phyloP scores from a whole-genome alignment of 192 early-diverging fungal species.

The Spizellomyces sp. region DNA sequence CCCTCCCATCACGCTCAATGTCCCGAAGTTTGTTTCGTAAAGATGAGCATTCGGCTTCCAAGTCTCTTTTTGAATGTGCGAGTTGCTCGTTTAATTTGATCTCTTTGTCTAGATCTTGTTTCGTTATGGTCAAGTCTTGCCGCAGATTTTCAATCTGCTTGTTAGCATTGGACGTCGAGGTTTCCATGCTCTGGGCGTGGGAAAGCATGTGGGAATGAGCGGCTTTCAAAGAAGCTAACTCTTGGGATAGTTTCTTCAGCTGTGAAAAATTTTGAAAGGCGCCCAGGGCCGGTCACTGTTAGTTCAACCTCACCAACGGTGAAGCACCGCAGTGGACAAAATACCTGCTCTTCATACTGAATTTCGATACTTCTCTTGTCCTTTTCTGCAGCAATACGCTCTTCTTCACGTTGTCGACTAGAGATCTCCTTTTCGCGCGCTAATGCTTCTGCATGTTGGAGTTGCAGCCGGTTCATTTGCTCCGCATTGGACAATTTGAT shows the following conservation, averaged over 20 bases:
- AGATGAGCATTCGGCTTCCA: constrained; percentile 20
- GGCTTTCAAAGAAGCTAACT: constrained; percentile 31
- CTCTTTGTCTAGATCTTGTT: constrained; percentile 30
- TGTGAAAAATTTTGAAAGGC: constrained; percentile 10
- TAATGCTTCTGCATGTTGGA: constrained; percentile 37
- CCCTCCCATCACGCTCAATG: constrained; percentile 18
- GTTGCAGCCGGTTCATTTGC: constrained; percentile 30
- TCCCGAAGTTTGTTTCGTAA: not conserved
- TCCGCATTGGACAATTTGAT: constrained; percentile 36
- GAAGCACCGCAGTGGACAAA: not conserved
- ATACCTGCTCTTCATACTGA: constrained; percentile 40
- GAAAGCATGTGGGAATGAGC: constrained; percentile 37
- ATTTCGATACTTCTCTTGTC: constrained; percentile 22
- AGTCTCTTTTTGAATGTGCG: constrained; percentile 23
- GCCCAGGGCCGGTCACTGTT: not conserved
- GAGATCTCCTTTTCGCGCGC: constrained; percentile 37
- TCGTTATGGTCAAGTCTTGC: constrained; percentile 9
- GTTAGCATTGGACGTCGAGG: not conserved
- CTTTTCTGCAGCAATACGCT: constrained; percentile 23
- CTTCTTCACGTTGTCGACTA: constrained; percentile 27
- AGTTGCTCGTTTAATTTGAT: constrained; percentile 8
- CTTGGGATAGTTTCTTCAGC: constrained; percentile 31
- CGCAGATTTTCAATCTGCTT: constrained; percentile 24
- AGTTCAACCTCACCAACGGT: too few relatives aligned
- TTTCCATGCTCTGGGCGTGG: constrained; percentile 38